Base-by-base conservation (phyloP, 1,139 yeast species). In the Candida dubliniensis region DNA sequence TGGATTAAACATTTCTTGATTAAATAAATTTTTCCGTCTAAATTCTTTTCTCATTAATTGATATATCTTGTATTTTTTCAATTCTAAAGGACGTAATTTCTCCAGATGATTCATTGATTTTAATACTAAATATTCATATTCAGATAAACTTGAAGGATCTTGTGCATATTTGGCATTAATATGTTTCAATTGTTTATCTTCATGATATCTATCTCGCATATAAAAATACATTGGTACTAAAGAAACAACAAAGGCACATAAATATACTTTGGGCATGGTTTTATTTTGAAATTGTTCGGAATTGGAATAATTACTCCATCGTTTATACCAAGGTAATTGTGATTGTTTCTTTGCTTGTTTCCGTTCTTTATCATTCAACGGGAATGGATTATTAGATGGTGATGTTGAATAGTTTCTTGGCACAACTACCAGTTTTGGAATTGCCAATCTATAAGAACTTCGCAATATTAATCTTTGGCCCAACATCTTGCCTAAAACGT, bases 141-240 rank as follows among this genome's bases (percentile, higher is more conserved):
- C 91, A 42, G 76, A 73, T 36, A 79, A 64, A 15, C 62, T 56
- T 10, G 60, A 52, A 8, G 77, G 69, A 43, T 68, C 74, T 1
- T 59, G 61, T 4, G 60, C 66, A 44, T 73, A 72, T 55, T 75
- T 74, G 43, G 64, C 67, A 47, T 74, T 63, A 38, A 76, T 71
- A 41, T 69, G 68, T 31, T 70, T 61, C 48, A 82, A 68, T 56
- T 84, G 90, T 46, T 78, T 72, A 51, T 86, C 95, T 59, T 82
- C 82, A 42, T 74, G 67, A 59, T 77, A 85, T 40, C 84, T 63
- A 54, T 84, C 87, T 53, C 82, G 70, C 81, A 86, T 82, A 59
- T 82, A 82, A 56, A 76, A 77, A 50, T 80, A 76, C 46, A 88
- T 87, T 43, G 84, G 79, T 23, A 77, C 71, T 33, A 81, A 61